Conservation (phyloP, 352 stramenopile species). For the Pythium folliculosum region DNA sequence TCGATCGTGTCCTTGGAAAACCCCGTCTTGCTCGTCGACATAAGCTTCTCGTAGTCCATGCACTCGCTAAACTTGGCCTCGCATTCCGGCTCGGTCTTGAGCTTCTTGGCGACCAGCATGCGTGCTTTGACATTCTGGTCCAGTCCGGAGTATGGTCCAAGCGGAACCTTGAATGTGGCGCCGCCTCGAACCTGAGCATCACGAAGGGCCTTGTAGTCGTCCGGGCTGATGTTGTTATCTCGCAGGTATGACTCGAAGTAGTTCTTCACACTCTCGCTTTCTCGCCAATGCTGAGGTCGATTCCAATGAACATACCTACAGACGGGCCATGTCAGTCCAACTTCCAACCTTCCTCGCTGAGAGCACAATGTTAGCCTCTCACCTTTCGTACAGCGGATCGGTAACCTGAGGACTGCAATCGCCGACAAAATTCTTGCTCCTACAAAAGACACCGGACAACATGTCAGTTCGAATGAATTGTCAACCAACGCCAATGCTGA, state of each 20-base stretch:
- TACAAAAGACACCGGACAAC: constrained; percentile 18
- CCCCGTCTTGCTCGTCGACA: constrained; percentile 45
- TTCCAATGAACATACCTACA: constrained; percentile 54
- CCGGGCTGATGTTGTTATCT: constrained; percentile 72
- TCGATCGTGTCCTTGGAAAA: constrained; percentile 70
- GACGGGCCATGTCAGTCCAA: background rate
- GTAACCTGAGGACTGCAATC: constrained; percentile 41
- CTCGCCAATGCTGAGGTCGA: constrained; percentile 66
- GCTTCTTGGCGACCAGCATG: constrained; percentile 76
- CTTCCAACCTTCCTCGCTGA: too few relatives aligned
- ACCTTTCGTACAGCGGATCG: constrained; percentile 74
- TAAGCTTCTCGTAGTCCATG: constrained; percentile 69
- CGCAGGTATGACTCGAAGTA: constrained; percentile 83
- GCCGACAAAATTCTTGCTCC: constrained; percentile 66
- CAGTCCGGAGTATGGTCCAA: constrained; percentile 69
- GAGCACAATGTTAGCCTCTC: constrained; percentile 12
- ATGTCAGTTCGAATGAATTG: background rate
- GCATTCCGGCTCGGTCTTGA: constrained; percentile 69
- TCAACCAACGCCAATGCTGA: background rate
- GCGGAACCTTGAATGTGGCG: constrained; percentile 82
- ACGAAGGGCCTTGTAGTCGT: constrained; percentile 60
- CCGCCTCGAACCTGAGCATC: constrained; percentile 70
- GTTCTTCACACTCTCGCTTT: constrained; percentile 76
- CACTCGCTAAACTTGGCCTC: constrained; percentile 71
- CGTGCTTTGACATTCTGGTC: constrained; percentile 84